phyloP scores from a whole-genome alignment of 1,284 basidiomycete genomes.

The Chondrostereum purpureum region DNA sequence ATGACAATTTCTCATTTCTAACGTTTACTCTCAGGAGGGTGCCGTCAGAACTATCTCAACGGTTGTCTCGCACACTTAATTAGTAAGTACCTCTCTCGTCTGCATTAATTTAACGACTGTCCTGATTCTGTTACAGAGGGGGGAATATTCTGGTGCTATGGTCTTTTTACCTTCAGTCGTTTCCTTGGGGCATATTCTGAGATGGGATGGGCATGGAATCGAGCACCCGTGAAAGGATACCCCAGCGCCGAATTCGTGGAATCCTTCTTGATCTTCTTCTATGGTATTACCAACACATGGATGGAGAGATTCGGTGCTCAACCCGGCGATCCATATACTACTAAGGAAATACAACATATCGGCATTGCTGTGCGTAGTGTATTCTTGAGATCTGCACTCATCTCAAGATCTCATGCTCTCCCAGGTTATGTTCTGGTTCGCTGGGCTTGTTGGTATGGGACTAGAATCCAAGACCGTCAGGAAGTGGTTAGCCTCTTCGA shows the following conservation, averaged over 20 bases:
- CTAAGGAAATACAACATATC: constrained; percentile 94
- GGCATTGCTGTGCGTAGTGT: constrained; percentile 83
- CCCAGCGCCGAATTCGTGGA: constrained; percentile 86
- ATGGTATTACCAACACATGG: constrained; percentile 92
- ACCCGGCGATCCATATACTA: constrained; percentile 80
- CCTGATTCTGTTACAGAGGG: constrained; percentile 50
- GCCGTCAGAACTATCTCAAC: constrained; percentile 70
- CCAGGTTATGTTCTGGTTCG: constrained; percentile 91
- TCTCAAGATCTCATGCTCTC: background rate
- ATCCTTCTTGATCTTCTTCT: constrained; percentile 80
- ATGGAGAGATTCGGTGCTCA: constrained; percentile 90
- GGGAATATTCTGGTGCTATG: constrained; percentile 87
- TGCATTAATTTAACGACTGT: background rate
- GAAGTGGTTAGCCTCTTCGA: constrained; percentile 59
- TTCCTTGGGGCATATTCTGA: constrained; percentile 89
- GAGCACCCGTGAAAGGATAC: constrained; percentile 40
- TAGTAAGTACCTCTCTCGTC: constrained; percentile 44
- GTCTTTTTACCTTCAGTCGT: constrained; percentile 82
- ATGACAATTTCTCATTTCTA: no score
- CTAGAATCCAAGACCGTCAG: constrained; percentile 77
- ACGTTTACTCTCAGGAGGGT: constrained; percentile 44
- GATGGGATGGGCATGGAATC: constrained; percentile 95
- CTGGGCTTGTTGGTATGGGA: constrained; percentile 84
- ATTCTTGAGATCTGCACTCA: background rate
- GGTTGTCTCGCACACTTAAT: constrained; percentile 90